Conservation (phyloP, 2,329 filamentous ascomycete species). For the Xylogone sp. region DNA sequence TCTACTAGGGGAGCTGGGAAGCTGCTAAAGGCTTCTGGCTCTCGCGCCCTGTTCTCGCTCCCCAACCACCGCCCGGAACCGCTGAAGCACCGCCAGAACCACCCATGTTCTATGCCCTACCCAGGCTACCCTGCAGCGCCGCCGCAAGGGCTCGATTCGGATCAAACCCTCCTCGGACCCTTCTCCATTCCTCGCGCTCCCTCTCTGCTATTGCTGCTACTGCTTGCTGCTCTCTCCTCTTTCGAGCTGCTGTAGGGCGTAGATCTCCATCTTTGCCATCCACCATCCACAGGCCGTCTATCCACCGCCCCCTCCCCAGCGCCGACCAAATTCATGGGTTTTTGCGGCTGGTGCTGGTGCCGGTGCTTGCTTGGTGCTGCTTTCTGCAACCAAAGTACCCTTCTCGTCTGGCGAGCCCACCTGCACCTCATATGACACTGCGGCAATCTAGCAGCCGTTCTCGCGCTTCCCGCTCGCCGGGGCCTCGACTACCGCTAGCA, state of each 20-base stretch:
- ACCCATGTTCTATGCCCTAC: no score
- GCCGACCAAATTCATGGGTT: no score
- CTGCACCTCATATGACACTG: not conserved
- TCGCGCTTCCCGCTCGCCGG: not conserved
- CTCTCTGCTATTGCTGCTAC: not conserved
- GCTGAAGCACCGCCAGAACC: no score
- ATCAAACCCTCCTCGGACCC: not conserved
- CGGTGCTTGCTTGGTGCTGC: no score
- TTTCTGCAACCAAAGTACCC: no score
- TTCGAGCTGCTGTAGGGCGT: slow-evolving; percentile 3
- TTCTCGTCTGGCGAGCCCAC: not conserved
- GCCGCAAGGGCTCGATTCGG: not conserved
- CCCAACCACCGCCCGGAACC: not conserved
- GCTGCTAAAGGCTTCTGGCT: no score
- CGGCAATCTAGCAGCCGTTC: not conserved
- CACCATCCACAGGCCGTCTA: no score
- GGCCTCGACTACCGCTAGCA: not conserved
- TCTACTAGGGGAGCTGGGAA: no score
- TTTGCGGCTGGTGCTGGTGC: no score
- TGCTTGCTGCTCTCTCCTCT: slow-evolving; percentile 6
- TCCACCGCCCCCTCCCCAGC: no score
- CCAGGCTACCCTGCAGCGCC: not conserved
- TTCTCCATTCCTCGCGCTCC: not conserved
- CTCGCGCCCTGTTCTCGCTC: no score
- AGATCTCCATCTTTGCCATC: slow-evolving; percentile 4